Evolutionary conservation across 2,329 filamentous ascomycete genomes (phyloP), one percentile per base, ranked within the genome.

Genomic region (Trichoderma polysporum): DNA sequence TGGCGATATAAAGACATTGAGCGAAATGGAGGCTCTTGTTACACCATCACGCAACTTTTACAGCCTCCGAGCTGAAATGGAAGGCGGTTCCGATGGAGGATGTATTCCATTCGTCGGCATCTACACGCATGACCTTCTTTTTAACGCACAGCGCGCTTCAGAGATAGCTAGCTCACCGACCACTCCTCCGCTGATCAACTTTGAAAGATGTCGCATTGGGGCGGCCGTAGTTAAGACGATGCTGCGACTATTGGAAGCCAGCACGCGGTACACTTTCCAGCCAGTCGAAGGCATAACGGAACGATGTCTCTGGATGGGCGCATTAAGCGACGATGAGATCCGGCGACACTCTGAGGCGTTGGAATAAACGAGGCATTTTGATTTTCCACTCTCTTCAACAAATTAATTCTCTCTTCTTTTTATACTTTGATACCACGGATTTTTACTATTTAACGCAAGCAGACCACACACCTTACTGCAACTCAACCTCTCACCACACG

Each of bases 71-170:
- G 85, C 88, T 0, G 92, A 94, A 78, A 95, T 94, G 92, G 92
- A 95, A 76, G 73, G 74, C 7, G 86, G 86, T 1, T 81, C 84
- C 1, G 89, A 92, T 63, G 83, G 85, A 41, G 91, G 91, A 1
- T 94, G 92, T 72, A 94, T 95, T 68, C 92, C 92, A 0, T 94
- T 95, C 75, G 90, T 95, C 56, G 92, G 89, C 67, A 89, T 90
- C 65, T 95, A 95, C 77, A 94, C 91, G 2, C 91, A 94, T 73
- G 92, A 95, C 74, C 82, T 95, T 47, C 86, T 94, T 52, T 92
- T 91, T 81, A 94, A 94, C 73, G 88, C 90, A 1, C 91, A 94
- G 76, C 87, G 92, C 69, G 90, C 92, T 1, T 88, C 90, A 2
- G 89, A 91, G 76, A 89, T 94, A 71, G 88, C 88, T 1, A 87